Percentiles rank a stretch among this genome's conserved stretches.
phyloP scores from a whole-genome alignment of 768 basidiomycete species.

The Mycena belliarum region DNA sequence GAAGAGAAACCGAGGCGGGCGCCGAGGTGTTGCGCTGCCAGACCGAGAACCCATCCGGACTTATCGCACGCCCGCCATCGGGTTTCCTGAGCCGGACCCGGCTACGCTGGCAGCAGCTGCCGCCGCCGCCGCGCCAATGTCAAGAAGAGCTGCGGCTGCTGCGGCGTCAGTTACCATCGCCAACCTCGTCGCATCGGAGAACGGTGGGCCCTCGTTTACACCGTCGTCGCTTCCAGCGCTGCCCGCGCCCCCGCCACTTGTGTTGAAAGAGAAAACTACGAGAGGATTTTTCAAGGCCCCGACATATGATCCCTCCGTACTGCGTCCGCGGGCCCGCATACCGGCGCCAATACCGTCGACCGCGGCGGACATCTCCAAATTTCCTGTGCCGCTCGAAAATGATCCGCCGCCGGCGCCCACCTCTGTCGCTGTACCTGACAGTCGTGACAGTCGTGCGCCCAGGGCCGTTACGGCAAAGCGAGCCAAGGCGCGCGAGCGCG shows the following conservation, averaged over 20 bases:
- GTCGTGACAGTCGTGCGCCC: slow-evolving; percentile 49
- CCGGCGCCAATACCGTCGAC: slow-evolving; percentile 65
- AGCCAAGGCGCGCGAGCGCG: slow-evolving; percentile 73
- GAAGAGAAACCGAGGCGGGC: slow-evolving; percentile 80
- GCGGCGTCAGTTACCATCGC: slow-evolving; percentile 85
- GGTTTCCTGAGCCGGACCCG: slow-evolving; percentile 78
- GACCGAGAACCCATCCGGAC: slow-evolving; percentile 94
- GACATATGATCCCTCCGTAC: slow-evolving; percentile 49
- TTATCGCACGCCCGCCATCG: slow-evolving; percentile 85
- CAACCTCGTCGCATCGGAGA: slow-evolving; percentile 91
- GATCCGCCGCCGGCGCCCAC: slow-evolving; percentile 52
- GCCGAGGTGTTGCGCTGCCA: slow-evolving; percentile 80
- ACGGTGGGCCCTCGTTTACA: slow-evolving; percentile 59
- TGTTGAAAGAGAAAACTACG: slow-evolving; percentile 64
- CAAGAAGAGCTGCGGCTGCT: slow-evolving; percentile 82
- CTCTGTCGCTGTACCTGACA: slow-evolving; percentile 42
- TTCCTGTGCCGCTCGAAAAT: slow-evolving; percentile 62
- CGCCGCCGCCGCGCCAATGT: slow-evolving; percentile 66
- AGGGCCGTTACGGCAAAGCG: slow-evolving; percentile 59
- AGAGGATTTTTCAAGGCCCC: slow-evolving; percentile 79
- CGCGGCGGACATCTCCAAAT: slow-evolving; percentile 58
- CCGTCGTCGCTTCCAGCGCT: slow-evolving; percentile 42
- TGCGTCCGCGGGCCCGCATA: slow-evolving; percentile 63
- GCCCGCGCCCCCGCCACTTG: slow-evolving; percentile 38
- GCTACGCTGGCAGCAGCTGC: slow-evolving; percentile 67